Conservation (phyloP, 2,329 filamentous ascomycete species). For the Rutstroemia sp. region DNA sequence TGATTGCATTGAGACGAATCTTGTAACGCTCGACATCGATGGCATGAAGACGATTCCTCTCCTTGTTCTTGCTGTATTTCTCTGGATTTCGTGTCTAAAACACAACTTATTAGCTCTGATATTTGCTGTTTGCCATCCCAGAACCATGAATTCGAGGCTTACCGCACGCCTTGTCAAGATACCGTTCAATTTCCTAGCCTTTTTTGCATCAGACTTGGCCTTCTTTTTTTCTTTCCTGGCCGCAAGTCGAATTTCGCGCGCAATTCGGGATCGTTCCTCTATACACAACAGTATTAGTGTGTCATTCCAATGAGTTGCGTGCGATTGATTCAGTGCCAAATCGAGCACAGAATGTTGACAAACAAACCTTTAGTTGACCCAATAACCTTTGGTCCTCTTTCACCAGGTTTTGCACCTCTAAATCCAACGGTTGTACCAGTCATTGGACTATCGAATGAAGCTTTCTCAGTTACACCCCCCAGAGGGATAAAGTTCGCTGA, state of each 20-base stretch:
- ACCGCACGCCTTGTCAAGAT: conserved; percentile 20
- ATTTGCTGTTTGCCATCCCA: background rate
- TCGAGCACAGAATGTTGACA: background rate
- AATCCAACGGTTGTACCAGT: background rate
- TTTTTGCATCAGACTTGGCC: conserved; percentile 24
- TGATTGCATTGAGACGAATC: conserved; percentile 27
- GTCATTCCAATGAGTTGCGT: background rate
- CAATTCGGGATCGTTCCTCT: conserved; percentile 23
- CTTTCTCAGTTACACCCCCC: background rate
- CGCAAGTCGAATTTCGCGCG: conserved; percentile 15
- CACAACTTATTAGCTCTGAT: background rate
- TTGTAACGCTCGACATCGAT: conserved; percentile 28
- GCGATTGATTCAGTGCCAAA: background rate
- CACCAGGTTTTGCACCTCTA: background rate
- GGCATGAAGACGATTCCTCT: conserved; percentile 27
- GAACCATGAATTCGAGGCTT: background rate
- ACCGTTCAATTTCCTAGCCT: conserved; percentile 21
- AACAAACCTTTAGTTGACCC: conserved; percentile 11
- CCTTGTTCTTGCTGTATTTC: conserved; percentile 31
- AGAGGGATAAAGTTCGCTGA: conserved; percentile 14
- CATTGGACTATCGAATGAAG: conserved; percentile 4
- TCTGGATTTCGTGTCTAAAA: conserved; percentile 28
- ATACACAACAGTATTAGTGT: background rate
- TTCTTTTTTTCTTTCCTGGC: conserved; percentile 24
- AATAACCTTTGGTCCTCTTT: conserved; percentile 3